These are phyloP conservation scores for Annulohypoxylon nitens DNA, from an alignment of 495 filamentous ascomycete species.

Conservation along the genomic window DNA sequence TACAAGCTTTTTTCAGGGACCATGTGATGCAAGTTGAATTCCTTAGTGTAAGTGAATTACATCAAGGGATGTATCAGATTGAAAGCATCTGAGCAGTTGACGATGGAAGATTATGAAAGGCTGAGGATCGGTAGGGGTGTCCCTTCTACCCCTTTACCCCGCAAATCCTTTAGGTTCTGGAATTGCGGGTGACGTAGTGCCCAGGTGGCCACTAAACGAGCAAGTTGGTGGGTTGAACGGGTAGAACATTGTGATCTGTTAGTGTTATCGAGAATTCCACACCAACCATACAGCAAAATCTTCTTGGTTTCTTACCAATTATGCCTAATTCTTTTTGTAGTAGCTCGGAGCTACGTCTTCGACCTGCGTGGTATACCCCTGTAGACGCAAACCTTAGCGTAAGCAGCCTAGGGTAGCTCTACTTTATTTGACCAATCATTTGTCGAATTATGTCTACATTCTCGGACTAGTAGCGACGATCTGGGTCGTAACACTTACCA, in stretches of 20 bases:
- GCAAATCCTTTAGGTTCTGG: constrained; percentile 40
- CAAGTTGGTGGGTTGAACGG: constrained; percentile 17
- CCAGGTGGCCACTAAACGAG: constrained; percentile 14
- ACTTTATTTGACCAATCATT: constrained; percentile 23
- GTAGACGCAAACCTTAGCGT: constrained; percentile 20
- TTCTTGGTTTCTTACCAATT: constrained; percentile 21
- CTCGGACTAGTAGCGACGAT: constrained; percentile 25
- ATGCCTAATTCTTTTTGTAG: constrained; percentile 22
- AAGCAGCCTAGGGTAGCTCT: constrained; percentile 22
- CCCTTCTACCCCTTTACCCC: constrained; percentile 40
- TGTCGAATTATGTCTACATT: neutral
- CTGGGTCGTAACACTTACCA: constrained; percentile 28
- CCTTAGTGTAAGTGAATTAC: constrained; percentile 26
- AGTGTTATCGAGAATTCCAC: constrained; percentile 27
- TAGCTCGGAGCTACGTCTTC: constrained; percentile 25
- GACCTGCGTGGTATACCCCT: neutral
- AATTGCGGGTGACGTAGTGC: constrained; percentile 45
- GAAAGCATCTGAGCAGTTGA: neutral
- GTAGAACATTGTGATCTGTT: constrained; percentile 26
- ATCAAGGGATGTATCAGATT: constrained; percentile 36
- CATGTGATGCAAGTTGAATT: constrained; percentile 30
- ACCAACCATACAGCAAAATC: constrained; percentile 1
- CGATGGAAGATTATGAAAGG: constrained; percentile 7
- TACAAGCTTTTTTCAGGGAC: constrained; percentile 26
- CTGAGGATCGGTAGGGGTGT: constrained; percentile 25